Percentiles rank a stretch among this genome's conserved stretches.
These are phyloP conservation scores for Cryptococcus sp. DNA, from an alignment of 1,284 basidiomycete species.

Conservation along the genomic window DNA sequence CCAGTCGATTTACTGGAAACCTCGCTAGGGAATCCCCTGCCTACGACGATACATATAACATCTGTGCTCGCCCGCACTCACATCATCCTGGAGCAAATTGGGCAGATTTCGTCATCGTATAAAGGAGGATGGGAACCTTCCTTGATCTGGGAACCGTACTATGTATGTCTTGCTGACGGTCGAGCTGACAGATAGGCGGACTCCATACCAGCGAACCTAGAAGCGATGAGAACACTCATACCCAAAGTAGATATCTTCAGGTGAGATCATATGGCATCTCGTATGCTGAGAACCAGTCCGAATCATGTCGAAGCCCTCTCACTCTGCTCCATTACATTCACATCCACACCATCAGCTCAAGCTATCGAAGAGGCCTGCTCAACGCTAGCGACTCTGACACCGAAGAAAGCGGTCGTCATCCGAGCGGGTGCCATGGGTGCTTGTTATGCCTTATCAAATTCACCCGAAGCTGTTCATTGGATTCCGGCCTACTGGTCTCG, in stretches of 20 bases:
- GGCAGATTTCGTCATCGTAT: slow-evolving; percentile 5
- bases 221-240: slow-evolving; percentile 15
- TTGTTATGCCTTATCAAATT: slow-evolving; percentile 20
- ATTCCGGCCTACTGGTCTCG: slow-evolving; percentile 69
- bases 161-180: slow-evolving; percentile 16
- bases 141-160: slow-evolving; percentile 40
- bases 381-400: slow-evolving; percentile 11
- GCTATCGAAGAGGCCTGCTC: slow-evolving; percentile 6
- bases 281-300: slow-evolving; percentile 22
- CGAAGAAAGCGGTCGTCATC: slow-evolving; percentile 24
- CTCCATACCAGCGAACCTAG: slow-evolving; percentile 2
- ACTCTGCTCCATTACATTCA: slow-evolving; percentile 20
- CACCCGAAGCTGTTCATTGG: slow-evolving; percentile 52
- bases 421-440: slow-evolving; percentile 28
- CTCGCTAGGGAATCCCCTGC: slow-evolving; percentile 12
- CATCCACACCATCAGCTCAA: slow-evolving; percentile 4
- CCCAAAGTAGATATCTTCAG: slow-evolving; percentile 30
- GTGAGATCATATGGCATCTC: slow-evolving; percentile 10
- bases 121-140: slow-evolving; percentile 18
- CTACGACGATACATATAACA: slow-evolving; percentile 32
- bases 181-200: not conserved
- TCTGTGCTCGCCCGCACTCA: slow-evolving; percentile 22
- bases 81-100: slow-evolving; percentile 19
- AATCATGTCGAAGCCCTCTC: slow-evolving; percentile 42
- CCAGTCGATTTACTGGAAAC: slow-evolving; percentile 22